phyloP scores from a whole-genome alignment of 1,284 basidiomycete genomes.

The Puccinia hordei region DNA sequence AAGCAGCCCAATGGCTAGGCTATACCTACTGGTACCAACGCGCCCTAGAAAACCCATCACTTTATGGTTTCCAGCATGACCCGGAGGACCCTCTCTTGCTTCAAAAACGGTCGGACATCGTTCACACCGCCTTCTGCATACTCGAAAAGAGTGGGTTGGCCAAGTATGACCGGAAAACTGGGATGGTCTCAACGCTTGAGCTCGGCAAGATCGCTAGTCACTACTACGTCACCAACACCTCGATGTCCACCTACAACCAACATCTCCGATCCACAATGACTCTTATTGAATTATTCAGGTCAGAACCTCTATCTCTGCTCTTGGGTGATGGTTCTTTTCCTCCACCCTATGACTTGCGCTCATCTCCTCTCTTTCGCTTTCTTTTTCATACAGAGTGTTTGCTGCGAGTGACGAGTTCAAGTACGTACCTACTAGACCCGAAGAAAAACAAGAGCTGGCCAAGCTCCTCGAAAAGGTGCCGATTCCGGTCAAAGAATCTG shows the following conservation, averaged over 20 bases:
- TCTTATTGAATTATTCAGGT: conserved; percentile 80
- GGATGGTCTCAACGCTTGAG: conserved; percentile 86
- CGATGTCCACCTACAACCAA: conserved; percentile 96
- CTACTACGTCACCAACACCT: conserved; percentile 93
- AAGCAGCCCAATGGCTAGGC: conserved; percentile 86
- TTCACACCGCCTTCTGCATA: conserved; percentile 88
- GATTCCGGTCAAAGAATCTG: conserved; percentile 93
- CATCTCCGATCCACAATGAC: conserved; percentile 86
- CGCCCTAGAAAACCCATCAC: conserved; percentile 83
- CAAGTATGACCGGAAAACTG: conserved; percentile 87
- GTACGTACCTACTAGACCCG: conserved; percentile 73
- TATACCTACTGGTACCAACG: conserved; percentile 73
- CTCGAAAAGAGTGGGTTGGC: conserved; percentile 92
- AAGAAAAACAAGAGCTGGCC: conserved; percentile 72
- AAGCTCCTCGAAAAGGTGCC: conserved; percentile 93
- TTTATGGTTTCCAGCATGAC: conserved; percentile 84
- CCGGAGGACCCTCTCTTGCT: conserved; percentile 80
- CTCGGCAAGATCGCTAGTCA: conserved; percentile 93
- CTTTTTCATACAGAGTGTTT: conserved; percentile 69
- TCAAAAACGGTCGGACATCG: conserved; percentile 84
- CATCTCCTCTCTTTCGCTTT: background rate
- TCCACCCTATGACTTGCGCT: background rate
- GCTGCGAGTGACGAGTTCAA: conserved; percentile 97
- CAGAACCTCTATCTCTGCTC: conserved; percentile 16
- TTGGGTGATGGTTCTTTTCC: background rate